A percentile compares a stretch with the other conserved stretches of the same genome.
Conservation (phyloP, 2,329 filamentous ascomycete genomes). For the Penicillium sp. region DNA sequence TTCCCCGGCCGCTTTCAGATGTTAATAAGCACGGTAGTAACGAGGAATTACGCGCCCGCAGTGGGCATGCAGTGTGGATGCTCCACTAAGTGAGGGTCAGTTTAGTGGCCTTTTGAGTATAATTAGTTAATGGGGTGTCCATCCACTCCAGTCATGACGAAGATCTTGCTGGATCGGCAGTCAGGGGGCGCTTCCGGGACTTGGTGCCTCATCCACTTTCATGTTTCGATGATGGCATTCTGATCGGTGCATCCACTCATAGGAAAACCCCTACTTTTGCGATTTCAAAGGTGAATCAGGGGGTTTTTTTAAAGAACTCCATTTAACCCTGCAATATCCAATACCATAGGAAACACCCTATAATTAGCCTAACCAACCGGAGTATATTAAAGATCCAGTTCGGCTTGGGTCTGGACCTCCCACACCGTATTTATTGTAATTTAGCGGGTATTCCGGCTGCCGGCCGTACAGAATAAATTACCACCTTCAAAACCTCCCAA, state of each 20-base stretch:
- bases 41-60: constrained; percentile 14
- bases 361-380: not conserved
- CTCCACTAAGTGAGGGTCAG: constrained; percentile 2
- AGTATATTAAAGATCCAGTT: not conserved
- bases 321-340: not conserved
- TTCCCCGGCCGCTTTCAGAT: constrained; percentile 19
- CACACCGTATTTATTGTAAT: not conserved
- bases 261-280: not conserved
- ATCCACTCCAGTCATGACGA: constrained; percentile 1
- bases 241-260: constrained; percentile 13
- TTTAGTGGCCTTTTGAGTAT: not conserved
- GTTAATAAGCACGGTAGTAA: constrained; percentile 21
- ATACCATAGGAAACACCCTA: not conserved
- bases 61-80: not conserved
- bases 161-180: constrained; percentile 11
- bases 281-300: not conserved
- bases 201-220: not conserved
- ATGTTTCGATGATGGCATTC: constrained; percentile 14
- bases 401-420: not conserved
- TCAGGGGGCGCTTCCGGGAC: constrained; percentile 8
- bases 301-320: not conserved
- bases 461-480: not conserved
- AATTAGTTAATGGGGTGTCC: not conserved
- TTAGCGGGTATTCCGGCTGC: not conserved
- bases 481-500: not conserved